phyloP scores from a whole-genome alignment of 2,329 filamentous ascomycete genomes.

The Alternaria gaisen region DNA sequence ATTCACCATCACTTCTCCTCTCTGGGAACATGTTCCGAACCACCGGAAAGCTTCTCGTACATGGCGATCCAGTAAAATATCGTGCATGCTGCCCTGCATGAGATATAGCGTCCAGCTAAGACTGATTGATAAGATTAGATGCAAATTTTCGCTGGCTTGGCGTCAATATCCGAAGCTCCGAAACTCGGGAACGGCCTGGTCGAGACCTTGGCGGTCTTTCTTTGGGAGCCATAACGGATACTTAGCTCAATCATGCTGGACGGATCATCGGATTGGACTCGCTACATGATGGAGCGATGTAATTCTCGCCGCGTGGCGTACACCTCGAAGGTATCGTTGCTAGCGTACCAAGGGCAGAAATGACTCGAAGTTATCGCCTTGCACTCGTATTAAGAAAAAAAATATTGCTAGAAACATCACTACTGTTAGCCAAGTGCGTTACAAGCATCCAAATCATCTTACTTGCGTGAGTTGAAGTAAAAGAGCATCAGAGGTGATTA shows the following conservation, averaged over 20 bases:
- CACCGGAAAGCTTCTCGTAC: background rate
- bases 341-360: background rate
- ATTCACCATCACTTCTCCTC: background rate
- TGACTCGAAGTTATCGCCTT: background rate
- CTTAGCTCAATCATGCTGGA: background rate
- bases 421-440: background rate
- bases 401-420: background rate
- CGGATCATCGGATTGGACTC: background rate
- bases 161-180: background rate
- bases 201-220: background rate
- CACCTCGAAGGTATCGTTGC: too few relatives aligned
- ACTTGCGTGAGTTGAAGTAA: background rate
- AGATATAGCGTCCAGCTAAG: background rate
- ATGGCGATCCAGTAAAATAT: background rate
- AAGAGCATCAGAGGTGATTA: background rate
- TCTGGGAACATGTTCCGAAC: background rate
- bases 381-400: background rate
- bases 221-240: background rate
- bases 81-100: background rate
- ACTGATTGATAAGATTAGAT: constrained; percentile 12
- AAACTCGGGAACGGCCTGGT: background rate
- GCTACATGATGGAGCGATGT: background rate
- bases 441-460: background rate
- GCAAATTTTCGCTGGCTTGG: constrained; percentile 6
- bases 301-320: background rate